Conservation (phyloP, 2,329 filamentous ascomycete genomes). For the Penicillium sp. region DNA sequence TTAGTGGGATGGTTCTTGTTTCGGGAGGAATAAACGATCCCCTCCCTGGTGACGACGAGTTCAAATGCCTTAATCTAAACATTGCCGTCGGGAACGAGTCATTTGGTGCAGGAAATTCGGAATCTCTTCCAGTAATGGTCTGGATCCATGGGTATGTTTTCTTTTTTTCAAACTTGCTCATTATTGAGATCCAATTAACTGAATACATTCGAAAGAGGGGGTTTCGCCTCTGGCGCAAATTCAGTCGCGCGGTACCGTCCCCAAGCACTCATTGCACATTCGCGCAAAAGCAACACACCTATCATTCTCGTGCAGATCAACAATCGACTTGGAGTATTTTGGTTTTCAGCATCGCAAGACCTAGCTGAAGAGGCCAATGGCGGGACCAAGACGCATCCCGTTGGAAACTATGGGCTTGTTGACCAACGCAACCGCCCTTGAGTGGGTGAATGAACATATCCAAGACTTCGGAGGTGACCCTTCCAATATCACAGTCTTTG, state of each 20-base stretch:
- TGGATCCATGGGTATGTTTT: background rate
- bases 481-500: conserved; percentile 9
- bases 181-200: background rate
- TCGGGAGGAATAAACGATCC: conserved; percentile 2
- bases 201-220: background rate
- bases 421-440: conserved; percentile 13
- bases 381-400: background rate
- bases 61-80: conserved; percentile 6
- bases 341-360: conserved; percentile 9
- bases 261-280: conserved; percentile 2
- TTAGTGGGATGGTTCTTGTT: conserved; percentile 4
- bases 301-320: conserved; percentile 8
- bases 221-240: conserved; percentile 13
- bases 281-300: conserved; percentile 2
- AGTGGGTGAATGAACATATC: conserved; percentile 11
- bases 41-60: conserved; percentile 7
- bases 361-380: conserved; percentile 3
- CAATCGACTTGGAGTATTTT: conserved; percentile 9
- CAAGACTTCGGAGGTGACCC: conserved; percentile 10
- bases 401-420: conserved; percentile 7
- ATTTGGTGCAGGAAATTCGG: background rate
- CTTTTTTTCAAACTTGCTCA: background rate
- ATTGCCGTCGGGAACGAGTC: background rate
- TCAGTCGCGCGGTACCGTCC: conserved; percentile 10
- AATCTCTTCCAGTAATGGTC: background rate